These are phyloP conservation scores for Aristolochia californica DNA, from an alignment of 164 flowering plant genomes.

Conservation along the genomic window DNA sequence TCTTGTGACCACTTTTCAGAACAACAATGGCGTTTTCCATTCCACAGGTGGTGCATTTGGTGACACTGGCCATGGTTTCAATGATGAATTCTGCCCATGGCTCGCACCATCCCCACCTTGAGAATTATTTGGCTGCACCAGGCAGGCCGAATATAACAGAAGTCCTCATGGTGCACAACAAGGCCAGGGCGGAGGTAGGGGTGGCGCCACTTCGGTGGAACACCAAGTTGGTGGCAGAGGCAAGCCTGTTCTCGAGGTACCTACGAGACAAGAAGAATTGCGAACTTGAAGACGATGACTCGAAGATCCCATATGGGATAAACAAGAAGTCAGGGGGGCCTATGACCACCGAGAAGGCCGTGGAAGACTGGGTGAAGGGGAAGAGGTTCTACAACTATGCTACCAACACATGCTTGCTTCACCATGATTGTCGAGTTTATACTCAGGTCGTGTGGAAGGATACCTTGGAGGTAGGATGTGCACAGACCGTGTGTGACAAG, in stretches of 20 bases:
- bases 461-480: constrained; percentile 43
- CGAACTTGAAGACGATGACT: constrained; percentile 28
- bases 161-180: constrained; percentile 53
- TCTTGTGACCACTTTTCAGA: neutral
- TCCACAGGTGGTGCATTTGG: neutral
- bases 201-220: constrained; percentile 60
- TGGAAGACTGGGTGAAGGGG: constrained; percentile 49
- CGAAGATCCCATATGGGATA: constrained; percentile 28
- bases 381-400: constrained; percentile 40
- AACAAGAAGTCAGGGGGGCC: constrained; percentile 37
- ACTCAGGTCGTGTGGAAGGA: constrained; percentile 66
- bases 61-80: neutral
- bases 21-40: neutral
- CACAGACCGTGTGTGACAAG: constrained; percentile 36
- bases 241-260: constrained; percentile 32
- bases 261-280: constrained; percentile 45
- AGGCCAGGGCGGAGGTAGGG: constrained; percentile 51
- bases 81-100: neutral
- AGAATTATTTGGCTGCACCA: too few relatives aligned
- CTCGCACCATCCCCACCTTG: too few relatives aligned
- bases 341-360: constrained; percentile 34
- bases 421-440: constrained; percentile 43
- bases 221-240: constrained; percentile 21
- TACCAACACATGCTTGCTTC: constrained; percentile 32
- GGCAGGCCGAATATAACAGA: constrained; percentile 18